Conservation (phyloP, 2,329 filamentous ascomycete genomes). For the Alternaria conjuncta region DNA sequence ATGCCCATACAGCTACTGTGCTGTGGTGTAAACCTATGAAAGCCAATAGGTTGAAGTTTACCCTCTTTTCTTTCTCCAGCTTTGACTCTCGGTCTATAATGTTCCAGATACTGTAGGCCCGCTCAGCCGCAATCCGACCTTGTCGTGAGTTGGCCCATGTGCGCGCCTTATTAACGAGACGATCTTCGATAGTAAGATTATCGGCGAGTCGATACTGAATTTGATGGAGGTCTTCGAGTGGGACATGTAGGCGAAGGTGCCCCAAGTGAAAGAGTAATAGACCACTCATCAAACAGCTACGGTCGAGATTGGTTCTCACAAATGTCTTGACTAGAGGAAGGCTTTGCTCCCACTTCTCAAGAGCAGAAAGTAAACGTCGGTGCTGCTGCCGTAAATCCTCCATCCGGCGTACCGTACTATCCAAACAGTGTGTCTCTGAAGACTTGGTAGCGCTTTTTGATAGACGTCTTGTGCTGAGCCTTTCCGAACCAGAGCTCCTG, state of each 20-base stretch:
- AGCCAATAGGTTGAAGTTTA: not conserved
- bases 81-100: not conserved
- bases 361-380: not conserved
- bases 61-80: not conserved
- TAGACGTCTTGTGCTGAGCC: not conserved
- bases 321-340: conserved; percentile 2
- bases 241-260: not conserved
- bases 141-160: not conserved
- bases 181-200: not conserved
- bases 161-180: not conserved
- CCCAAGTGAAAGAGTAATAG: conserved; percentile 4
- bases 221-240: conserved; percentile 2
- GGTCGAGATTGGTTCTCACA: not conserved
- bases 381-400: not conserved
- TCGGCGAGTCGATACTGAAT: conserved; percentile 3
- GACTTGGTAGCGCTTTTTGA: not conserved
- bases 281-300: conserved; percentile 1
- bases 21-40: conserved; percentile 1
- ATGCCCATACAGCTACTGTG: conserved; percentile 2
- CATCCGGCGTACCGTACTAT: not conserved
- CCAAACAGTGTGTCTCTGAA: not conserved
- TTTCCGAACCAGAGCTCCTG: not conserved
- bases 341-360: not conserved
- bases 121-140: not conserved
- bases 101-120: not conserved